Base-by-base conservation (phyloP, 2,329 filamentous ascomycete species). In the Colletotrichum sp. region DNA sequence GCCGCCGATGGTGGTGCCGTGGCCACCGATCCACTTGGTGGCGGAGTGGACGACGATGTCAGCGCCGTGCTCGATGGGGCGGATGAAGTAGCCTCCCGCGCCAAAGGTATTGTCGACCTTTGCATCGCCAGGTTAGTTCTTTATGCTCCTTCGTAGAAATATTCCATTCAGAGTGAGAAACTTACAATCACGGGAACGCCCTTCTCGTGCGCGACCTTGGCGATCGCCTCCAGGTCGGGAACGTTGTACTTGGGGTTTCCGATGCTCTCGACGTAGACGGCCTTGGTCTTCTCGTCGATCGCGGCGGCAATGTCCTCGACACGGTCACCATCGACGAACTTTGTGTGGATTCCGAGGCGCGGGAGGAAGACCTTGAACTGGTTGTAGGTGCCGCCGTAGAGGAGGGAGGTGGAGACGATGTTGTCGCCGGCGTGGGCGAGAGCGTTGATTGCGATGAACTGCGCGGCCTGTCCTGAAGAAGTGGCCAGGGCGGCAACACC, bases 351-450 rank as follows among this genome's bases (percentile, higher is more conserved):
- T 77, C 96, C 96, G 61, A 98, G 87, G n/a, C 96, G 92, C 8
- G 95, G 94, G 72, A 98, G 89, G 79, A 95, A 91, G 61, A 98
- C 96, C 87, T 98, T 98, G 87, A 98, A 92, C 88, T 98, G 96
- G 87, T 99, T 98, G 89, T 98, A 98, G 18, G 96, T 98, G 83
- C 96, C 96, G 79, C 96, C 96, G 86, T 98, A 98, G 73, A 98
- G 89, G 86, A 98, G 98, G 67, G 93, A 93, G 8, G 96, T 98
- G 14, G 95, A 94, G 68, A 98, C 91, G 80, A 98, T 98, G 88
- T 98, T 98, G 89, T 98, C 96, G 64, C 96, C 96, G 0, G 93
- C 91, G 77, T 95, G 92, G 6, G 95, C 95, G n/a, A 99, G 92
- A 8, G 96, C 93, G 28, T 92, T 90, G 81, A 98, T 93, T 72